Conservation (phyloP, 306 rosid genomes). For the Pyrus bretschneideri region DNA sequence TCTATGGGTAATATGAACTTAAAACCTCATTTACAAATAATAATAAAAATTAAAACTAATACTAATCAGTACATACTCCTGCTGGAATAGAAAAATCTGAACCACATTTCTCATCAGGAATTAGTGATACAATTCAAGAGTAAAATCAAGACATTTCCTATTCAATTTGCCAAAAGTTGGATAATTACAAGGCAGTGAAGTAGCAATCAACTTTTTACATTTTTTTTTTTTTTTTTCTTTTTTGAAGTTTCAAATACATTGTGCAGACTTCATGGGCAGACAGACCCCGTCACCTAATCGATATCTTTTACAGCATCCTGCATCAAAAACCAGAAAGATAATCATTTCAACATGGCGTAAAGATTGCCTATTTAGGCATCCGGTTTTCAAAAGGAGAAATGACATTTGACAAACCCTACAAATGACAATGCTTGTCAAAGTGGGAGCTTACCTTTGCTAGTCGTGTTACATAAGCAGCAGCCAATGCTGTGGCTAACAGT, state of each 20-base stretch:
- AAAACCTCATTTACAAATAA: too few relatives aligned
- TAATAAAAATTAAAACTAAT: too few relatives aligned
- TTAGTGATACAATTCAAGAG: not conserved
- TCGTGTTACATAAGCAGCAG: slow-evolving; percentile 81
- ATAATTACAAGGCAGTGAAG: slow-evolving; percentile 18
- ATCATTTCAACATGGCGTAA: not conserved
- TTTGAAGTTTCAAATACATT: not conserved
- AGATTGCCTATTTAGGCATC: not conserved
- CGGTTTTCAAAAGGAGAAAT: not conserved
- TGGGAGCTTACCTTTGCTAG: slow-evolving; percentile 67
- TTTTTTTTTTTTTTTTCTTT: not conserved
- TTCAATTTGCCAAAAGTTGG: slow-evolving; percentile 5
- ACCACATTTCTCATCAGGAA: not conserved
- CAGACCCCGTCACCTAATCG: slow-evolving; percentile 20
- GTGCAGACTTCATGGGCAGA: not conserved
- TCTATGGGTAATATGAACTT: too few relatives aligned
- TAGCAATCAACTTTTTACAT: not conserved
- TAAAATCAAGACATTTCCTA: not conserved
- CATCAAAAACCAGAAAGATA: not conserved
- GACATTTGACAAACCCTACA: not conserved
- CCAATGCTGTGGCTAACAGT: slow-evolving; percentile 69
- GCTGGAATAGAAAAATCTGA: too few relatives aligned
- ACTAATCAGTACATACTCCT: too few relatives aligned
- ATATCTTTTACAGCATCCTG: slow-evolving; percentile 44
- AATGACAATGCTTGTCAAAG: not conserved